phyloP scores from a whole-genome alignment of 768 basidiomycete species.

The Amanita fuliginea region DNA sequence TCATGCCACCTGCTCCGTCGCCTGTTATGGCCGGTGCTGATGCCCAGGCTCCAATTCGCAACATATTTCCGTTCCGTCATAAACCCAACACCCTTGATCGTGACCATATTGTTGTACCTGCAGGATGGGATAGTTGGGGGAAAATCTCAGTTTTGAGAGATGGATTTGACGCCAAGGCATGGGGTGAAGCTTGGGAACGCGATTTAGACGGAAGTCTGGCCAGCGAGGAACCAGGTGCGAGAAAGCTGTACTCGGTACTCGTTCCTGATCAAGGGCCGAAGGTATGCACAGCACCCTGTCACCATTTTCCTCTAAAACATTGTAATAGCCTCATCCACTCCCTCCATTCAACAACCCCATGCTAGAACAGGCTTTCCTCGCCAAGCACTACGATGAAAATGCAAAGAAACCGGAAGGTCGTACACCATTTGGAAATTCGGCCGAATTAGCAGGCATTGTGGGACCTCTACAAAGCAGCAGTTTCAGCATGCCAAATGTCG shows the following conservation, averaged over 20 bases:
- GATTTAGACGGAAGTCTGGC: conserved; percentile 43
- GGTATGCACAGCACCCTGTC: conserved; percentile 28
- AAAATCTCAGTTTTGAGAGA: conserved; percentile 88
- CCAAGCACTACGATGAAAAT: conserved; percentile 86
- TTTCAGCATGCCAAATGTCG: conserved; percentile 79
- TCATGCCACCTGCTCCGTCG: conserved; percentile 65
- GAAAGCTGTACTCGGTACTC: conserved; percentile 54
- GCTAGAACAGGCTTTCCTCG: conserved; percentile 85
- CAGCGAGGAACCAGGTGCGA: conserved; percentile 46
- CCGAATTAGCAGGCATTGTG: conserved; percentile 66
- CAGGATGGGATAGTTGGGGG: conserved; percentile 98
- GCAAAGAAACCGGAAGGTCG: conserved; percentile 85
- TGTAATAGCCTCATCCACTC: conserved; percentile 44
- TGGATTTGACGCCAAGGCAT: conserved; percentile 75
- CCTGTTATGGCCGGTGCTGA: conserved; percentile 53
- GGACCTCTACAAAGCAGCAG: conserved; percentile 87
- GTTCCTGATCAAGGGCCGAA: conserved; percentile 70
- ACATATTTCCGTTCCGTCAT: conserved; percentile 78
- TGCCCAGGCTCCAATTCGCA: conserved; percentile 54
- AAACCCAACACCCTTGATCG: conserved; percentile 90
- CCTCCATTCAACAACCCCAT: conserved; percentile 74
- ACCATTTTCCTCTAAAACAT: neutral
- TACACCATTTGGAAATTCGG: conserved; percentile 60
- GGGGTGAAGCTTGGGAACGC: conserved; percentile 73
- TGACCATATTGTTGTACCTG: conserved; percentile 83